These are phyloP conservation scores for Punica granatum DNA, from an alignment of 345 rosid species.

Conservation along the genomic window DNA sequence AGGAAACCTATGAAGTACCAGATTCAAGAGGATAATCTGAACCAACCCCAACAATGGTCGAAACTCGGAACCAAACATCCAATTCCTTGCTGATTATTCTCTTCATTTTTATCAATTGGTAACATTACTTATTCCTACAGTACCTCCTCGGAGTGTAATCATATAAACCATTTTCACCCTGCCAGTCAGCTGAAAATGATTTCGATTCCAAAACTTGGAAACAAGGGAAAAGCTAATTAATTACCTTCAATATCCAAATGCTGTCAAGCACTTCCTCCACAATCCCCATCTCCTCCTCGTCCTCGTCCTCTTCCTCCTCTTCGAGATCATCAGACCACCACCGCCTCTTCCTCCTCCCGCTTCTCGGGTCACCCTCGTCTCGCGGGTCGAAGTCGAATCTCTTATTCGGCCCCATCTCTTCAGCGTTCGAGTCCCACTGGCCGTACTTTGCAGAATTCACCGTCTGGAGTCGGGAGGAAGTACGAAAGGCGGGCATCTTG, in stretches of 20 bases:
- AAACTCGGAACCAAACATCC: neutral
- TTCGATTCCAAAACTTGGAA: neutral
- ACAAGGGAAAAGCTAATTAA: neutral
- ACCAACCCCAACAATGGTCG: neutral
- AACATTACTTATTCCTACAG: neutral
- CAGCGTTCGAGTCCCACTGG: constrained; percentile 9
- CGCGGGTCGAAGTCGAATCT: neutral
- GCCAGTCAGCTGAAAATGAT: neutral
- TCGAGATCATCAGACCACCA: constrained; percentile 8
- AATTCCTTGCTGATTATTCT: neutral
- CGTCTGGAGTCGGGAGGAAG: neutral
- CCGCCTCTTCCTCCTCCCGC: constrained; percentile 1
- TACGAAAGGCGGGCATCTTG: neutral
- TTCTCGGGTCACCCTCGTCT: neutral
- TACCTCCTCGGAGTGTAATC: neutral
- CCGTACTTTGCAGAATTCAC: neutral
- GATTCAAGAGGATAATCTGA: neutral
- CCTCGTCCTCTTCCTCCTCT: neutral
- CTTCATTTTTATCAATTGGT: neutral
- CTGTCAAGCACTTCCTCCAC: constrained; percentile 8
- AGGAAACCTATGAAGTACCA: neutral
- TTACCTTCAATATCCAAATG: constrained; percentile 8
- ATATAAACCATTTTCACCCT: neutral
- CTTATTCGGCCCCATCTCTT: neutral
- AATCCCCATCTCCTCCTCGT: constrained; percentile 2